Evolutionary conservation across 257 asterid genomes (phyloP).

Genomic region (Rehmannia glutinosa): DNA sequence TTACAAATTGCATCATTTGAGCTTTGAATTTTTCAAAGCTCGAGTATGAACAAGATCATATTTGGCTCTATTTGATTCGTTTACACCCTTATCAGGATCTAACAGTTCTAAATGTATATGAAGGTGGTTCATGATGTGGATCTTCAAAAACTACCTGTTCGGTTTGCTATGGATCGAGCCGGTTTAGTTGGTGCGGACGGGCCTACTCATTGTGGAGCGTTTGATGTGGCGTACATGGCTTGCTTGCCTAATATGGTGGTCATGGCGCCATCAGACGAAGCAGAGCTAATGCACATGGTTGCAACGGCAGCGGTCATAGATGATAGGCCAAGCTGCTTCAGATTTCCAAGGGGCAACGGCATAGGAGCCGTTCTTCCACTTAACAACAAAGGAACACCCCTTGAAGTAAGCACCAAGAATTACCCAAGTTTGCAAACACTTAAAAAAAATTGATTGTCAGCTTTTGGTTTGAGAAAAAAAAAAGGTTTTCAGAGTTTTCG

Average conservation of each 20-base stretch:
- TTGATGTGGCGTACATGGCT: constrained; percentile 76
- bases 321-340: constrained; percentile 71
- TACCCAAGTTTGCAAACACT: background rate
- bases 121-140: constrained; percentile 90
- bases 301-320: constrained; percentile 78
- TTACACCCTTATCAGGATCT: too few species aligned
- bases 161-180: constrained; percentile 83
- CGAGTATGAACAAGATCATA: too few species aligned
- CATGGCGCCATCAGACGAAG: constrained; percentile 87
- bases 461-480: too few species aligned
- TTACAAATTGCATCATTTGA: too few species aligned
- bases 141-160: constrained; percentile 75
- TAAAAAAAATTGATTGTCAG: background rate
- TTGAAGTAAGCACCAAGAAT: constrained; percentile 43
- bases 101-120: background rate
- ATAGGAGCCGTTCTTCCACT: constrained; percentile 51
- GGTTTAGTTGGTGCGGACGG: constrained; percentile 90
- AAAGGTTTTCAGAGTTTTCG: too few species aligned
- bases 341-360: constrained; percentile 80
- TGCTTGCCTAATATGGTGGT: constrained; percentile 86
- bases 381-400: constrained; percentile 52
- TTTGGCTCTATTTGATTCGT: too few species aligned
- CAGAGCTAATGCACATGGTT: constrained; percentile 80
- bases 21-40: too few species aligned
- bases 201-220: constrained; percentile 84